Evolutionary conservation across 164 flowering plant species (phyloP).

Genomic region (Magnolia changhungtana): DNA sequence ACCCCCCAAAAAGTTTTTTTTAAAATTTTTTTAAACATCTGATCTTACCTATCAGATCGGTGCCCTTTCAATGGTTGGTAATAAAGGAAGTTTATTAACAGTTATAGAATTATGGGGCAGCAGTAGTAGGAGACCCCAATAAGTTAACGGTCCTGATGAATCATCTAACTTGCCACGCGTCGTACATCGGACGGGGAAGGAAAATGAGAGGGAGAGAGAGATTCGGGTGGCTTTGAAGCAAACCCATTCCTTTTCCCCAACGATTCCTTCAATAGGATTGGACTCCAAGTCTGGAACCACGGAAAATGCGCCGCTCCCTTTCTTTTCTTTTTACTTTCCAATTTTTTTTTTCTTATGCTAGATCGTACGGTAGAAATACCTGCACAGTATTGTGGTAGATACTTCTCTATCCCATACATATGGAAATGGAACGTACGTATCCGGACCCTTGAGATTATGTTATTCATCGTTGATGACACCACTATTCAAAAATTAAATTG

Average conservation of each 20-base stretch:
- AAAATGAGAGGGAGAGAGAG: constrained; percentile 23
- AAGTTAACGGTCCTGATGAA: background rate
- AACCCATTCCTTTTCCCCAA: constrained; percentile 38
- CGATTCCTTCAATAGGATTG: constrained; percentile 39
- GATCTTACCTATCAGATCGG: no score
- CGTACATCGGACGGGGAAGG: background rate
- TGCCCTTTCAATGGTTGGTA: background rate
- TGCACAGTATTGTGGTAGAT: background rate
- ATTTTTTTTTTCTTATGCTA: background rate
- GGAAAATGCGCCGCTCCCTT: constrained; percentile 41
- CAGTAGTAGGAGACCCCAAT: background rate
- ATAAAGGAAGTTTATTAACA: background rate
- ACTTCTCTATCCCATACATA: background rate
- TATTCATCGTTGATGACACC: background rate
- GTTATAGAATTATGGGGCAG: background rate
- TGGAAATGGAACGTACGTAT: no score
- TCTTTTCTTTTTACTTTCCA: constrained; percentile 1
- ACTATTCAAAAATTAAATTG: no score
- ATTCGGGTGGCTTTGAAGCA: constrained; percentile 40
- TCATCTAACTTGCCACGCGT: no score
- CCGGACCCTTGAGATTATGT: background rate
- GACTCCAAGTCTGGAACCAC: constrained; percentile 61
- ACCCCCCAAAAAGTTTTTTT: background rate
- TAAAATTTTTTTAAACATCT: no score
- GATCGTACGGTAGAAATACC: background rate